Evolutionary conservation across 305 asterid species (phyloP).

Genomic region (Plantago coronopus): DNA sequence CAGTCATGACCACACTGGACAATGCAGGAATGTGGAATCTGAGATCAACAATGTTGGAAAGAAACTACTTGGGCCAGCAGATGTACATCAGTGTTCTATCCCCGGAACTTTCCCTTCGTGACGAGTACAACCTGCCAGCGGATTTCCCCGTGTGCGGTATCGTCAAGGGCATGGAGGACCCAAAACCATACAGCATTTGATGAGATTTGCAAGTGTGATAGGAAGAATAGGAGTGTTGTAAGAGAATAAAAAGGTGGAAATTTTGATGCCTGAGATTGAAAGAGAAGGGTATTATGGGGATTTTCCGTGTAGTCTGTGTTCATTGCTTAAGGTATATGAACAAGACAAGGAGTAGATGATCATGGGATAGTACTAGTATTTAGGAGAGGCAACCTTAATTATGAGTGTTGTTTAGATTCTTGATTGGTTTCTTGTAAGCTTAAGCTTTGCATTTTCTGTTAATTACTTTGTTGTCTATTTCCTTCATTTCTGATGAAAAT

Average conservation of each 20-base stretch:
- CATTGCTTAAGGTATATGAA: conserved; percentile 5
- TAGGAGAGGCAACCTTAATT: conserved; percentile 2
- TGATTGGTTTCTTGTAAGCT: not conserved
- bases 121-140: conserved; percentile 52
- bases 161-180: conserved; percentile 49
- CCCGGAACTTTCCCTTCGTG: conserved; percentile 48
- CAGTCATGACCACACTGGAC: conserved; percentile 56
- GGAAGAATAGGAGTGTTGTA: not conserved
- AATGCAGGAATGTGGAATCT: conserved; percentile 77
- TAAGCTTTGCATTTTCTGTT: not conserved
- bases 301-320: not conserved
- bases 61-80: conserved; percentile 60
- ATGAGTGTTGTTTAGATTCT: too few species aligned
- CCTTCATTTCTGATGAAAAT: not conserved
- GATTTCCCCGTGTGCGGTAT: conserved; percentile 40
- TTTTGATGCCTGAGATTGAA: conserved; percentile 7
- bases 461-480: not conserved
- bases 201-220: not conserved
- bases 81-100: conserved; percentile 56
- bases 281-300: not conserved
- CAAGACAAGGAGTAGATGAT: not conserved
- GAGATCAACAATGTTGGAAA: conserved; percentile 42
- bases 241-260: not conserved
- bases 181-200: conserved; percentile 25
- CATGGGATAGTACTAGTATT: not conserved